A percentile compares a stretch with the other conserved stretches of the same genome.
phyloP scores from a whole-genome alignment of 2,329 filamentous ascomycete species.

The Camillea tinctor region DNA sequence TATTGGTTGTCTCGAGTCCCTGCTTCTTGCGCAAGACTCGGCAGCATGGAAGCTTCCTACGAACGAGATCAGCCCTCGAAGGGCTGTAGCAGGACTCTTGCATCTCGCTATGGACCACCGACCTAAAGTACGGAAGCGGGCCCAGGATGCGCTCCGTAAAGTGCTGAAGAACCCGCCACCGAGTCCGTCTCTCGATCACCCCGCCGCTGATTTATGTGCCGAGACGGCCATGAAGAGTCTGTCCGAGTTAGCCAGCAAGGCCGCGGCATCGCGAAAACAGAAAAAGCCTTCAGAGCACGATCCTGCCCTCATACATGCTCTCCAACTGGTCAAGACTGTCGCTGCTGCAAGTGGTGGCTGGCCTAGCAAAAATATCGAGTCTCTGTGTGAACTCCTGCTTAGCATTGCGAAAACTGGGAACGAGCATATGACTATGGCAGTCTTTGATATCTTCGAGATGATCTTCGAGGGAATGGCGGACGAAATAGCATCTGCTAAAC shows the following conservation, averaged over 20 bases:
- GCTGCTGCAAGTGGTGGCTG: conserved; percentile 86
- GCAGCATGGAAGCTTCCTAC: conserved; percentile 84
- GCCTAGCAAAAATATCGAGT: conserved; percentile 94
- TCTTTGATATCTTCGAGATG: conserved; percentile 96
- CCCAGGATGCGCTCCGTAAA: conserved; percentile 82
- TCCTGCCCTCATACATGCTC: conserved; percentile 82
- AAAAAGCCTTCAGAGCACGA: conserved; percentile 67
- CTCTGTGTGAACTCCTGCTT: conserved; percentile 83
- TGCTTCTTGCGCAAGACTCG: conserved; percentile 85
- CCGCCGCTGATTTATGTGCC: conserved; percentile 93
- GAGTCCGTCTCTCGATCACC: conserved; percentile 89
- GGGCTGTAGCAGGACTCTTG: conserved; percentile 83
- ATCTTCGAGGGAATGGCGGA: conserved; percentile 91
- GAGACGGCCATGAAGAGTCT: conserved; percentile 83
- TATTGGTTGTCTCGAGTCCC: conserved; percentile 90
- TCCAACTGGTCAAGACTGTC: conserved; percentile 89
- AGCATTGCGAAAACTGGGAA: conserved; percentile 87
- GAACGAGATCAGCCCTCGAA: conserved; percentile 78
- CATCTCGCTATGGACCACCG: conserved; percentile 81
- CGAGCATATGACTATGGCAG: conserved; percentile 93
- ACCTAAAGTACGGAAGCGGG: conserved; percentile 91
- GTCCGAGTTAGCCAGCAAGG: conserved; percentile 67
- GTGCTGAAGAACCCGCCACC: conserved; percentile 84
- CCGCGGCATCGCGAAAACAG: conserved; percentile 64
- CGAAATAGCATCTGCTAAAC: conserved; percentile 82